These are phyloP conservation scores for Nepenthes mirabilis DNA, from an alignment of 148 eudicot genomes.

Conservation along the genomic window DNA sequence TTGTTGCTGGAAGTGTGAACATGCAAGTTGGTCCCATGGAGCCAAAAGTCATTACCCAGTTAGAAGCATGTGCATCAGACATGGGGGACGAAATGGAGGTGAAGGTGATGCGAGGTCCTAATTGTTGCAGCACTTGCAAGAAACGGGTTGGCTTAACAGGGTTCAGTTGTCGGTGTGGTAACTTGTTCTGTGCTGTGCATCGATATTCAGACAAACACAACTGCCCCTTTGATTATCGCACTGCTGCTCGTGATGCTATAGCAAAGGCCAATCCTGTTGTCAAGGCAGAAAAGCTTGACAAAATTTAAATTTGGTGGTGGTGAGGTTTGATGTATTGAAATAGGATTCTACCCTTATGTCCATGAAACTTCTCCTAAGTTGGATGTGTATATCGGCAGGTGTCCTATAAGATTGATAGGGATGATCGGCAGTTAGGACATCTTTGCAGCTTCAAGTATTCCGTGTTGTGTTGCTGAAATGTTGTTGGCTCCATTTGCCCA, in stretches of 20 bases:
- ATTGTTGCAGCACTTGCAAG: constrained; percentile 17
- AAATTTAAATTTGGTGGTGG: constrained; percentile 4
- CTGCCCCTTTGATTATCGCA: constrained; percentile 17
- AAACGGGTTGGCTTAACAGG: constrained; percentile 22
- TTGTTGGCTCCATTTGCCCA: constrained; percentile 2
- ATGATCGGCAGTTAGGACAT: neutral
- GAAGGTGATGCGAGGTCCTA: constrained; percentile 15
- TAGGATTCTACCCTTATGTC: neutral
- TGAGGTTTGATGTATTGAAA: neutral
- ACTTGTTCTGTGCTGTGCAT: constrained; percentile 20
- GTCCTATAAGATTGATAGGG: neutral
- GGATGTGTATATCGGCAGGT: neutral
- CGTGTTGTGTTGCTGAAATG: constrained; percentile 3
- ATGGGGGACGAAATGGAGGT: constrained; percentile 5
- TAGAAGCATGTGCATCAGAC: constrained; percentile 5
- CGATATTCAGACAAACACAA: constrained; percentile 25
- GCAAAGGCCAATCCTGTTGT: constrained; percentile 20
- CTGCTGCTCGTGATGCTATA: constrained; percentile 14
- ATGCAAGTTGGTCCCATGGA: constrained; percentile 6
- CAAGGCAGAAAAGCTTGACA: constrained; percentile 17
- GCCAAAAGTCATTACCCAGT: constrained; percentile 1
- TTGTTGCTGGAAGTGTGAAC: neutral
- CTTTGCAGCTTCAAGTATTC: neutral
- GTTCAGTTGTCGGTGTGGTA: constrained; percentile 19
- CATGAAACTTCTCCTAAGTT: constrained; percentile 1